These are phyloP conservation scores for Aspergillus sp. DNA, from an alignment of 2,329 filamentous ascomycete genomes.

Conservation along the genomic window DNA sequence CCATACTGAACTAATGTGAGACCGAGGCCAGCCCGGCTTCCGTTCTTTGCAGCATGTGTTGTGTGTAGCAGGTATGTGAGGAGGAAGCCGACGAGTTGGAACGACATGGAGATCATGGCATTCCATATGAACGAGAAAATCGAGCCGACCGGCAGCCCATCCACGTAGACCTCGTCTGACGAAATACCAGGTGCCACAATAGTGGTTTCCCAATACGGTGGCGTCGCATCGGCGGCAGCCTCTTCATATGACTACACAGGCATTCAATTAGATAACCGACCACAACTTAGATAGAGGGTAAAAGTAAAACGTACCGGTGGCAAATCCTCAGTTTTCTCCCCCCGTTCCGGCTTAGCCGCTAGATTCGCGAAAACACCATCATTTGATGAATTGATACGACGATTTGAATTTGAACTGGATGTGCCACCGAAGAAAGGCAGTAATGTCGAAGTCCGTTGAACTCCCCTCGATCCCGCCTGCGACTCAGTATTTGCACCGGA, in stretches of 20 bases:
- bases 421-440: constrained; percentile 52
- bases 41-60: constrained; percentile 96
- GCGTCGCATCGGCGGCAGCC: constrained; percentile 91
- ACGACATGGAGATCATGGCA: constrained; percentile 95
- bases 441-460: constrained; percentile 53
- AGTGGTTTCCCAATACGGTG: constrained; percentile 98
- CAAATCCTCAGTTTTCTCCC: constrained; percentile 81
- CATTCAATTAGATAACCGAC: constrained; percentile 34
- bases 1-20: constrained; percentile 96
- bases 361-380: constrained; percentile 97
- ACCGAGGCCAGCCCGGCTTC: constrained; percentile 88
- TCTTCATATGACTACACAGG: constrained; percentile 83
- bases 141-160: constrained; percentile 87
- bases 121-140: constrained; percentile 77
- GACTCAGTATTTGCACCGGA: constrained; percentile 22
- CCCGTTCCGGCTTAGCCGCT: constrained; percentile 81
- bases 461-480: constrained; percentile 17
- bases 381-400: constrained; percentile 71
- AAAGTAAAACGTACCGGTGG: constrained; percentile 71
- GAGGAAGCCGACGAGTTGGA: constrained; percentile 94
- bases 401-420: constrained; percentile 37
- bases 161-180: constrained; percentile 94
- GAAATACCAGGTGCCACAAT: constrained; percentile 90
- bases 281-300: not conserved
- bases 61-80: constrained; percentile 98